Conservation (phyloP, 1,139 yeast genomes). For the Saccharomyces hybrid region DNA sequence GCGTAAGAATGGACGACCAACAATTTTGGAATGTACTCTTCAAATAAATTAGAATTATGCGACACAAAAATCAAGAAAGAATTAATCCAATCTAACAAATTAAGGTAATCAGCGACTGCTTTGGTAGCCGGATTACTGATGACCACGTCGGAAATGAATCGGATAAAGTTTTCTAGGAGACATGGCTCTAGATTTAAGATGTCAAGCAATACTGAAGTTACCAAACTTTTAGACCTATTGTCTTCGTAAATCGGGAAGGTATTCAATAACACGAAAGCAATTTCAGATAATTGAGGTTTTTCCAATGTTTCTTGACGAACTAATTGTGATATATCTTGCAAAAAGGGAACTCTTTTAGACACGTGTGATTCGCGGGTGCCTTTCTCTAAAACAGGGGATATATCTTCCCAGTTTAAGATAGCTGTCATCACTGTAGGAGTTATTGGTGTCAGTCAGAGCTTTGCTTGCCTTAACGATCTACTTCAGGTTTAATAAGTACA, state of each 20-base stretch:
- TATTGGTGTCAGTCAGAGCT: not conserved
- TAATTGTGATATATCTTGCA: slow-evolving; percentile 13
- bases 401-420: slow-evolving; percentile 16
- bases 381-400: slow-evolving; percentile 15
- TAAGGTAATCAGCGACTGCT: slow-evolving; percentile 26
- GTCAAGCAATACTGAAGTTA: slow-evolving; percentile 34
- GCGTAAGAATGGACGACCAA: slow-evolving; percentile 20
- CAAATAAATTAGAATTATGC: slow-evolving; percentile 10
- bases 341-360: slow-evolving; percentile 17
- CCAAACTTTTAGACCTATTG: slow-evolving; percentile 38
- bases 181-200: slow-evolving; percentile 33
- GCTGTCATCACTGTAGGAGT: not conserved
- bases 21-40: slow-evolving; percentile 11
- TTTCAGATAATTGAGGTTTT: slow-evolving; percentile 17
- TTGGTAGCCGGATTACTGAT: slow-evolving; percentile 20
- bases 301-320: slow-evolving; percentile 15
- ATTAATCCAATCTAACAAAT: slow-evolving; percentile 28
- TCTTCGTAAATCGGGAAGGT: slow-evolving; percentile 42
- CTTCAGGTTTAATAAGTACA: not conserved
- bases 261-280: slow-evolving; percentile 32
- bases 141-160: slow-evolving; percentile 34
- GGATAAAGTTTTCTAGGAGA: slow-evolving; percentile 34
- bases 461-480: not conserved
- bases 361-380: slow-evolving; percentile 16
- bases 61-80: slow-evolving; percentile 15